Evolutionary conservation across 1,139 yeast genomes (phyloP).

Genomic region (Hansenula lynferdii): DNA sequence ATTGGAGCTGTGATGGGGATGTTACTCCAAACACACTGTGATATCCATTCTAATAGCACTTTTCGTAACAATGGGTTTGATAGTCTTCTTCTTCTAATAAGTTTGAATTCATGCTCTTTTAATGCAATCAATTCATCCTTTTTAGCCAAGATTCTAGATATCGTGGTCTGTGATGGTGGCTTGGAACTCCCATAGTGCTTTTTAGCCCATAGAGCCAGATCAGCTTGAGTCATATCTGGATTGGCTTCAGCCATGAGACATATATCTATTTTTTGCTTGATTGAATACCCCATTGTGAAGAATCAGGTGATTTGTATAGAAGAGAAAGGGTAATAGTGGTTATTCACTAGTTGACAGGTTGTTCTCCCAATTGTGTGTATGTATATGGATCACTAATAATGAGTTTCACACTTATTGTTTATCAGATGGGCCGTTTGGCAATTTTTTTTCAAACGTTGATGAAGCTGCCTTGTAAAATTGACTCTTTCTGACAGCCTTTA

Average conservation of each 20-base stretch:
- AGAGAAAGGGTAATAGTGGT: too few relatives aligned
- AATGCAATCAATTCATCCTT: constrained; percentile 55
- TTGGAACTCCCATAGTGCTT: constrained; percentile 42
- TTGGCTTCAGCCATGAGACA: constrained; percentile 63
- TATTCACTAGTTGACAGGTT: too few relatives aligned
- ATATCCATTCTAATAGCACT: constrained; percentile 62
- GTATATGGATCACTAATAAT: too few relatives aligned
- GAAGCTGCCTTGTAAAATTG: too few relatives aligned
- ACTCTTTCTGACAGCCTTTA: too few relatives aligned
- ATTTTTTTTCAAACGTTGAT: too few relatives aligned
- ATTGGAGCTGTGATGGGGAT: constrained; percentile 63
- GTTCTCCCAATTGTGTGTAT: too few relatives aligned
- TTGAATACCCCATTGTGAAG: constrained; percentile 47
- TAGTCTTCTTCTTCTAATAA: constrained; percentile 50
- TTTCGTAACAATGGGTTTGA: constrained; percentile 52
- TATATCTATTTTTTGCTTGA: constrained; percentile 62
- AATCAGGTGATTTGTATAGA: not conserved
- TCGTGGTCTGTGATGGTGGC: constrained; percentile 66
- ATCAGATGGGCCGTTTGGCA: too few relatives aligned
- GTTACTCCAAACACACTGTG: constrained; percentile 63
- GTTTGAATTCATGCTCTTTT: constrained; percentile 52
- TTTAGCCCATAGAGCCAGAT: constrained; percentile 62
- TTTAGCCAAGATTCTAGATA: constrained; percentile 53
- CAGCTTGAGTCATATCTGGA: constrained; percentile 66
- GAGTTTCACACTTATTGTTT: too few relatives aligned